These are phyloP conservation scores for Halenospora varia DNA, from an alignment of 495 filamentous ascomycete genomes.

Conservation along the genomic window DNA sequence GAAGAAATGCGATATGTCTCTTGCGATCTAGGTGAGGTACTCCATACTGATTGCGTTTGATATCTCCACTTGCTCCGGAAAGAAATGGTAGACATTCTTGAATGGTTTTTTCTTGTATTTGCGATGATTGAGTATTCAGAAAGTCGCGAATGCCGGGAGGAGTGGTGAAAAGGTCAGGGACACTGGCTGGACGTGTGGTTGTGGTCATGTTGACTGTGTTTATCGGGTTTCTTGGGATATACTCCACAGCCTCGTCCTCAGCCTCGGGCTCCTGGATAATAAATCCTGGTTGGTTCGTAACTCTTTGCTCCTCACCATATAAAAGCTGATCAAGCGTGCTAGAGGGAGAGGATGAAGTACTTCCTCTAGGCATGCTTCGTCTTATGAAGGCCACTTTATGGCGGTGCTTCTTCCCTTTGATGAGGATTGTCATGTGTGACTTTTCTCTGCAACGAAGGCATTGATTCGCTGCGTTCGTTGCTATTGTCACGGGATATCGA, in stretches of 20 bases:
- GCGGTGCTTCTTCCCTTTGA: constrained; percentile 21
- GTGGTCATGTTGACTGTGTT: constrained; percentile 18
- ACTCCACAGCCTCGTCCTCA: constrained; percentile 1
- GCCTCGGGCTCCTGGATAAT: constrained; percentile 6
- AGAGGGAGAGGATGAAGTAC: constrained; percentile 1
- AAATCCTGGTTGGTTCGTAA: constrained; percentile 9
- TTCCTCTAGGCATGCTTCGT: constrained; percentile 6
- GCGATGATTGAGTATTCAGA: constrained; percentile 63
- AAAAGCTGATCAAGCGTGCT: not conserved
- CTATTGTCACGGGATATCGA: not conserved
- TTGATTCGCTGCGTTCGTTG: constrained; percentile 11
- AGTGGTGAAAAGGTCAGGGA: constrained; percentile 62
- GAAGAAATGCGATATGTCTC: constrained; percentile 73
- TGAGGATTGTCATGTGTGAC: constrained; percentile 23
- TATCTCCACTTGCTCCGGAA: constrained; percentile 32
- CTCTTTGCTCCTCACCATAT: not conserved
- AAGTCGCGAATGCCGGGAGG: constrained; percentile 61
- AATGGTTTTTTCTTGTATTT: constrained; percentile 62
- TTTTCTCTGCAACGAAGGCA: not conserved
- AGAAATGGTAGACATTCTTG: constrained; percentile 68
- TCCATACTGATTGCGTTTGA: constrained; percentile 57
- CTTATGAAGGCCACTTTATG: constrained; percentile 22
- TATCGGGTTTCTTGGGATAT: not conserved
- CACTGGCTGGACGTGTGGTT: constrained; percentile 35
- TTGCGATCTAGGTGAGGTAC: constrained; percentile 67